Base-by-base conservation (phyloP, 805 yeast genomes). In the Ogataea salicorniae region DNA sequence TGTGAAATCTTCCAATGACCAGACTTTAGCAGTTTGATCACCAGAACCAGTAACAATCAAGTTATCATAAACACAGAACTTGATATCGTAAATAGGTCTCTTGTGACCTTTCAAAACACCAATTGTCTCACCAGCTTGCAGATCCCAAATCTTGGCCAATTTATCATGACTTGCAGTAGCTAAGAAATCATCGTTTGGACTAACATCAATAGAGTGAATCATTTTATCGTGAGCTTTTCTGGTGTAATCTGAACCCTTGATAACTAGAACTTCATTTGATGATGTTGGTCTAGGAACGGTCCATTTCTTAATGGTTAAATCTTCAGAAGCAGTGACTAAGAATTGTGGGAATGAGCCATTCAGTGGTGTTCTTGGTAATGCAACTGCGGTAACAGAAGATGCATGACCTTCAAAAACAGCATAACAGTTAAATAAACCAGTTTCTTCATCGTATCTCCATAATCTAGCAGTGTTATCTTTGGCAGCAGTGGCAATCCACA, bases 181-280 rank as follows among this genome's bases (percentile, higher is more conserved):
- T 60, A 94, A 83, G 43, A 76, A 73, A 53, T 83, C 84, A 66
- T 92, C 95, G 60, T 90, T 88, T 16, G 97, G 96, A n/a, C 97
- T 77, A 4, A 94, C 73, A 54, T 90, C 97, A 45, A 94, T 70
- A 2, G 92, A 78, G 60, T 94, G 95, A 50, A 94, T 94, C 66
- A 94, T 97, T 64, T 92, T 94, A 46, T 94, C 98, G 64, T 94
- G 99, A 1, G 97, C 98, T 60, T 91, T 81, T 72, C 97, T 81
- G 0, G 99, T 94, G 66, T 84, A 94, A 46, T 83, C 89, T 2
- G 97, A 86, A 2, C 74, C 70, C 56, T 75, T 80, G 6, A 87
- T 74, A 4, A 60, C 56, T 17, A 58, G 55, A 4, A 57, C 48
- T 13, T 49, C 45, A 31, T 41, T 37, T 33, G 38, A 38, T 7